phyloP scores from a whole-genome alignment of 2,329 filamentous ascomycete genomes.

The Davidsoniella virescens region DNA sequence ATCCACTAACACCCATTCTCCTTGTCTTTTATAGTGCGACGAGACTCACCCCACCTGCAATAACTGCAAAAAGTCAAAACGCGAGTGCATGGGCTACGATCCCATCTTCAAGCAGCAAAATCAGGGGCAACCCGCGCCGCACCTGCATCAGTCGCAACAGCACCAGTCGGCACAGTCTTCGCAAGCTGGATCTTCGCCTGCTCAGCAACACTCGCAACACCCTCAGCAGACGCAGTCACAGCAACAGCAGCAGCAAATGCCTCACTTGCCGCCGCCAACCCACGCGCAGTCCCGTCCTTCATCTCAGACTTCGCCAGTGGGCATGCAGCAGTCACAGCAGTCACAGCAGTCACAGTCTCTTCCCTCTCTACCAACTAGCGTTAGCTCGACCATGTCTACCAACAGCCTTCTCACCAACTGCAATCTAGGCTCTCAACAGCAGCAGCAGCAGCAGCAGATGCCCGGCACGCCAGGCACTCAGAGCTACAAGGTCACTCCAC shows the following conservation, averaged over 20 bases:
- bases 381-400: background rate
- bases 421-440: background rate
- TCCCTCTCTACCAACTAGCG: background rate
- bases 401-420: slow-evolving; percentile 3
- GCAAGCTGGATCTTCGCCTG: slow-evolving; percentile 1
- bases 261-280: background rate
- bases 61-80: slow-evolving; percentile 78
- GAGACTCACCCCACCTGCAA: slow-evolving; percentile 85
- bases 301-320: slow-evolving; percentile 6
- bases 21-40: slow-evolving; percentile 54
- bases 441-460: slow-evolving; percentile 1
- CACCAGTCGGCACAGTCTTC: slow-evolving; percentile 2
- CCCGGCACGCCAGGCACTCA: slow-evolving; percentile 5
- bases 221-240: slow-evolving; percentile 3
- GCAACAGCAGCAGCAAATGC: slow-evolving; percentile 1
- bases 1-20: no score
- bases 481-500: slow-evolving; percentile 6
- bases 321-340: background rate
- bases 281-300: slow-evolving; percentile 3
- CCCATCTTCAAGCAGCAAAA: slow-evolving; percentile 68
- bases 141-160: slow-evolving; percentile 9
- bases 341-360: background rate
- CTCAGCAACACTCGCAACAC: slow-evolving; percentile 7
- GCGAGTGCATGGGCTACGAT: slow-evolving; percentile 74
- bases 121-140: slow-evolving; percentile 15